phyloP scores from a whole-genome alignment of 768 basidiomycete genomes.

The Pholiota conissans region DNA sequence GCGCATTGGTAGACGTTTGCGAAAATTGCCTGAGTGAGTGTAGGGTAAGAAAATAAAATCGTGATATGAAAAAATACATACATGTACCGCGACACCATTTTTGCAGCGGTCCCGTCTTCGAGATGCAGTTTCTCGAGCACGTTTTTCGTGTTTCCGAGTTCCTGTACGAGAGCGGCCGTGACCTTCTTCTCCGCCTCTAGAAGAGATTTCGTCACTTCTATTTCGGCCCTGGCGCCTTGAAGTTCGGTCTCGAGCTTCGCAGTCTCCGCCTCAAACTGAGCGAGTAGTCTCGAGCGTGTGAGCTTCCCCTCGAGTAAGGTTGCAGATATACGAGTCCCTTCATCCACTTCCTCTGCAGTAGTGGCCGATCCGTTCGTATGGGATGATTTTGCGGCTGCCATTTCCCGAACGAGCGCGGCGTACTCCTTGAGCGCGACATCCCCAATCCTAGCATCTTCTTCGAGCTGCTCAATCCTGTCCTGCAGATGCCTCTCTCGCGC shows the following conservation, averaged over 20 bases:
- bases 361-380: slow-evolving; percentile 25
- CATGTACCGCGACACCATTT: slow-evolving; percentile 88
- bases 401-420: slow-evolving; percentile 66
- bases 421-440: slow-evolving; percentile 73
- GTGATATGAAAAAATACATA: slow-evolving; percentile 31
- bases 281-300: not conserved
- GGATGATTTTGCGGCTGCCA: slow-evolving; percentile 38
- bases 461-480: slow-evolving; percentile 42
- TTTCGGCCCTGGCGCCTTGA: slow-evolving; percentile 40
- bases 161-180: slow-evolving; percentile 40
- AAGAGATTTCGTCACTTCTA: slow-evolving; percentile 40
- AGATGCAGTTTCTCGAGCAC: slow-evolving; percentile 56
- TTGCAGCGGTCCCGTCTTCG: slow-evolving; percentile 76
- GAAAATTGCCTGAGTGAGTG: slow-evolving; percentile 69
- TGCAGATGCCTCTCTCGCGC: slow-evolving; percentile 50
- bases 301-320: slow-evolving; percentile 4
- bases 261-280: slow-evolving; percentile 49
- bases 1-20: slow-evolving; percentile 65
- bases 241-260: slow-evolving; percentile 45
- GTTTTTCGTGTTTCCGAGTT: slow-evolving; percentile 44
- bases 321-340: slow-evolving; percentile 5
- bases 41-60: not conserved
- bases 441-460: slow-evolving; percentile 61
- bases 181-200: slow-evolving; percentile 46
- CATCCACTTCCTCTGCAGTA: not conserved